Evolutionary conservation across 192 early-diverging fungal species (phyloP).

Genomic region (Chytriomyces confervae): DNA sequence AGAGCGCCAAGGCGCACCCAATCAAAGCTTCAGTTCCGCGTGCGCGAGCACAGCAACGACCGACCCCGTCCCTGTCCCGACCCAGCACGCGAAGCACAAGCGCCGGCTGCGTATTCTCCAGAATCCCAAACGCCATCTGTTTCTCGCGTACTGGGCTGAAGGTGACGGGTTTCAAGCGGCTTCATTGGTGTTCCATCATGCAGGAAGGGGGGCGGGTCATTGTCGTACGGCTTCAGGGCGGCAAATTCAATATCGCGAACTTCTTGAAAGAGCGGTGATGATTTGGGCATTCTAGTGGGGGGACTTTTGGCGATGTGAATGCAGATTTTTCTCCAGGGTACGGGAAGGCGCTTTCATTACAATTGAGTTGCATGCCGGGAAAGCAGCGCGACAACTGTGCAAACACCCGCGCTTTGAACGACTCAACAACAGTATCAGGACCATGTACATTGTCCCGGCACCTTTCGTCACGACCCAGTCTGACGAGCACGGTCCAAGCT

Average conservation of each 20-base stretch:
- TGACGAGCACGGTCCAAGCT: background rate
- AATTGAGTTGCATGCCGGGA: constrained; percentile 2
- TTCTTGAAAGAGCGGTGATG: too few relatives aligned
- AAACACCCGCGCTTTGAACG: constrained; percentile 18
- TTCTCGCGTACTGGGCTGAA: background rate
- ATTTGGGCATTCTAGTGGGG: too few relatives aligned
- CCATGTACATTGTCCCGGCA: constrained; percentile 10
- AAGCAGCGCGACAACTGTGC: constrained; percentile 15
- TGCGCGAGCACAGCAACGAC: background rate
- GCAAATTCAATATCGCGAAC: too few relatives aligned
- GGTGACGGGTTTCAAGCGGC: constrained; percentile 16
- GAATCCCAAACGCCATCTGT: background rate
- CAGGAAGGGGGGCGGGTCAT: background rate
- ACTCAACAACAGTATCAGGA: constrained; percentile 12
- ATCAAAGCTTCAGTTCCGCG: too few relatives aligned
- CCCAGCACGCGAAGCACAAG: background rate
- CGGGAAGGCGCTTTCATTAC: too few relatives aligned
- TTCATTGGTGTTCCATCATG: background rate
- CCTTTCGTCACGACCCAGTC: background rate
- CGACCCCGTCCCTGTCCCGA: background rate
- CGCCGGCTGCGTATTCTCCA: background rate
- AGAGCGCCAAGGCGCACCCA: background rate
- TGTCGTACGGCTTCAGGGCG: background rate
- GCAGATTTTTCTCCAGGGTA: too few relatives aligned
- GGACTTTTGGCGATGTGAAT: too few relatives aligned